Conservation (phyloP, 2,329 filamentous ascomycete species). For the Cordyceps pruinosa region DNA sequence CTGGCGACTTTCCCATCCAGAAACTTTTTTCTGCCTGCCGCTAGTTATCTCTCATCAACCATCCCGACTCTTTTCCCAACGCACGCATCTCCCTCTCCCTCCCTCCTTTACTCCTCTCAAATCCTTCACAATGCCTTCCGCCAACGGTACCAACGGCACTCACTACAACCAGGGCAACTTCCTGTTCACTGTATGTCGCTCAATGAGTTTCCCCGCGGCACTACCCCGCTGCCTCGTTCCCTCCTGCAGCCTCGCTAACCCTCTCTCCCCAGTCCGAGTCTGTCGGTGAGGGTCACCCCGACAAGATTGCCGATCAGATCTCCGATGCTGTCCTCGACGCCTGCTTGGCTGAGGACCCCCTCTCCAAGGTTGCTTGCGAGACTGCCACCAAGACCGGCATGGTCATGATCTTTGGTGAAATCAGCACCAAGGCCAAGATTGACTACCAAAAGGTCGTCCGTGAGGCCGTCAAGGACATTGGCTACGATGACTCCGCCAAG, state of each 20-base stretch:
- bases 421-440: conserved; percentile 89
- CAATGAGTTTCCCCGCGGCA: not conserved
- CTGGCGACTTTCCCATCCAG: not conserved
- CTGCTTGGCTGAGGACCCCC: conserved; percentile 86
- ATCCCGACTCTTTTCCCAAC: conserved; percentile 17
- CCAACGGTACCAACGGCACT: conserved; percentile 43
- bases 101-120: conserved; percentile 18
- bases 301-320: conserved; percentile 98
- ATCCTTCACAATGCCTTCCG: conserved; percentile 49
- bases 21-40: conserved; percentile 13
- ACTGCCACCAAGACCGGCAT: conserved; percentile 99
- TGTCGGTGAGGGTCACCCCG: conserved; percentile 84
- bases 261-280: conserved; percentile 62
- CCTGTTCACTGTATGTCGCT: conserved; percentile 64
- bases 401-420: conserved; percentile 99
- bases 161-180: conserved; percentile 63
- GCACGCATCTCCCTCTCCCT: conserved; percentile 18
- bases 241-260: conserved; percentile 19
- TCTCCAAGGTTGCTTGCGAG: conserved; percentile 99
- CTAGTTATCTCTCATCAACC: conserved; percentile 22
- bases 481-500: conserved; percentile 94
- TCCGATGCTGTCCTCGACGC: conserved; percentile 98
- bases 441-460: conserved; percentile 99
- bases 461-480: conserved; percentile 93
- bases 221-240: not conserved